Conservation (phyloP, 2,329 filamentous ascomycete species). For the Talaromyces piceae region DNA sequence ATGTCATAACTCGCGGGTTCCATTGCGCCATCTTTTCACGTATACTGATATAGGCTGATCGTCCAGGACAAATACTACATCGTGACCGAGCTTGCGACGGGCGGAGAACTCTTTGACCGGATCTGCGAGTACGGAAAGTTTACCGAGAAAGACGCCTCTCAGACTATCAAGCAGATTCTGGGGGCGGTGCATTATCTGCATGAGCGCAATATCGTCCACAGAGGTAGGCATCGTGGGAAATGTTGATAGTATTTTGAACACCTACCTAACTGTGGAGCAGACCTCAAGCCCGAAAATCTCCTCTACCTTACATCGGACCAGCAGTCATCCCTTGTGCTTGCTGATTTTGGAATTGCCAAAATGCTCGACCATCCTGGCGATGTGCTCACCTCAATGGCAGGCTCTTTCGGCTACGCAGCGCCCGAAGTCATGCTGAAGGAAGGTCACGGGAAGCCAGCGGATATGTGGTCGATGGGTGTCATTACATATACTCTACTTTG, state of each 20-base stretch:
- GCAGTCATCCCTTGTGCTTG: conserved; percentile 80
- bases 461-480: conserved; percentile 99
- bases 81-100: conserved; percentile 90
- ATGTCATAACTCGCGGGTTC: too few relatives aligned
- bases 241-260: not conserved
- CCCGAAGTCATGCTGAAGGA: conserved; percentile 98
- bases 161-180: conserved; percentile 90
- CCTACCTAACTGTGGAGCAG: conserved; percentile 40
- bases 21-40: too few relatives aligned
- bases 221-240: conserved; percentile 52
- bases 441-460: conserved; percentile 94
- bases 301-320: conserved; percentile 76
- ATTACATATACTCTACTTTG: conserved; percentile 98
- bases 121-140: conserved; percentile 98
- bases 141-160: conserved; percentile 94
- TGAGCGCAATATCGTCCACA: conserved; percentile 87
- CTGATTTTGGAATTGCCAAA: conserved; percentile 98
- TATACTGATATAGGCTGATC: too few relatives aligned
- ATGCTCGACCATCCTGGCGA: conserved; percentile 88
- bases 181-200: conserved; percentile 92
- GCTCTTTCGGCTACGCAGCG: conserved; percentile 94
- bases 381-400: conserved; percentile 95
- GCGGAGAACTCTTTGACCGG: conserved; percentile 93
- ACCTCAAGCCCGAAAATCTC: conserved; percentile 96
- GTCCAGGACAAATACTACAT: conserved; percentile 99